A percentile compares a stretch with the other conserved stretches of the same genome.
These are phyloP conservation scores for Polyporus tsugae DNA, from an alignment of 1,284 basidiomycete genomes.

Conservation along the genomic window DNA sequence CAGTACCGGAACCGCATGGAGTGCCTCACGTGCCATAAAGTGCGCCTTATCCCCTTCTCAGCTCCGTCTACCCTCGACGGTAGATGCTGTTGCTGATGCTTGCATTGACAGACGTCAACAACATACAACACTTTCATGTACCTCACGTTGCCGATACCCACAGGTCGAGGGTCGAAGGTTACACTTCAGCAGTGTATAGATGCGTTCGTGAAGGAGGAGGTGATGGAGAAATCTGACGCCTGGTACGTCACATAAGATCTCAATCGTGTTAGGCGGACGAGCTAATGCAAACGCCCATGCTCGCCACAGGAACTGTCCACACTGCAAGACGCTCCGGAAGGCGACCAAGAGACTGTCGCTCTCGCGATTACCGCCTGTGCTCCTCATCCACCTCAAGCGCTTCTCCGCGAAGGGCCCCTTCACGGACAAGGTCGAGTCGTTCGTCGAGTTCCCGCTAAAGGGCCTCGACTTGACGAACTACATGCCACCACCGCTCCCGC, in stretches of 20 bases:
- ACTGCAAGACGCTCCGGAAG: conserved; percentile 86
- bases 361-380: conserved; percentile 90
- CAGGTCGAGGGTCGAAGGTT: conserved; percentile 68
- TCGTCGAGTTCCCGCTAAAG: conserved; percentile 88
- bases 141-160: conserved; percentile 90
- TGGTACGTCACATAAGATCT: conserved; percentile 69
- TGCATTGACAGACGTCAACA: conserved; percentile 83
- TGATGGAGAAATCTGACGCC: conserved; percentile 93
- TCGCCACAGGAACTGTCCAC: conserved; percentile 83
- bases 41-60: conserved; percentile 47
- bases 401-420: conserved; percentile 94
- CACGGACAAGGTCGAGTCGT: conserved; percentile 94
- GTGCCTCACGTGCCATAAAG: conserved; percentile 91
- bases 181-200: conserved; percentile 87
- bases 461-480: conserved; percentile 90
- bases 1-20: conserved; percentile 93
- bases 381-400: conserved; percentile 96
- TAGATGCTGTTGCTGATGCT: background rate
- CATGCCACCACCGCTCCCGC: conserved; percentile 84
- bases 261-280: background rate
- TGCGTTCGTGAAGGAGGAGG: conserved; percentile 90
- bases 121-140: conserved; percentile 99
- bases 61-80: background rate
- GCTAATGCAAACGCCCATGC: background rate
- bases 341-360: conserved; percentile 90